A percentile compares a stretch with the other conserved stretches of the same genome.
Evolutionary conservation across 148 eudicot species (phyloP).

Genomic region (Vaccinium darrowii): DNA sequence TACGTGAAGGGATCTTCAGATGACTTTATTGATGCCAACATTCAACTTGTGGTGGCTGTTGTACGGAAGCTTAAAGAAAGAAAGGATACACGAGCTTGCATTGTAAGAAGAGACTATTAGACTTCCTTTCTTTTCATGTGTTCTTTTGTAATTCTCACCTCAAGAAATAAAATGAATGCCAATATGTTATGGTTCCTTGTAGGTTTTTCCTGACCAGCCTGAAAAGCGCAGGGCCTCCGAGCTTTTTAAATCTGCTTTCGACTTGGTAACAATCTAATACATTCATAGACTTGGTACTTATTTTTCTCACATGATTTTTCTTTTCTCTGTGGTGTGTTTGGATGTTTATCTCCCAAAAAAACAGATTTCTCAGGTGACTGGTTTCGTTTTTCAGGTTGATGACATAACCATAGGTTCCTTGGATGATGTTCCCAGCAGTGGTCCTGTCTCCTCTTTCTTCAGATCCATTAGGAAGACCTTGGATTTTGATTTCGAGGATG

Average conservation of each 20-base stretch:
- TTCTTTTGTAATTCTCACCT: not conserved
- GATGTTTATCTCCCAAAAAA: not conserved
- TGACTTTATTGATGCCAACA: conserved; percentile 90
- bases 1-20: conserved; percentile 98
- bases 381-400: conserved; percentile 51
- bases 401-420: conserved; percentile 75
- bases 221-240: conserved; percentile 94
- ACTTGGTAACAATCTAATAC: conserved; percentile 49
- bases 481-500: conserved; percentile 98
- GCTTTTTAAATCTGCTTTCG: conserved; percentile 79
- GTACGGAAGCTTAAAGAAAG: conserved; percentile 80
- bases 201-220: conserved; percentile 96
- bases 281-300: not conserved
- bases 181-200: conserved; percentile 12
- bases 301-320: not conserved
- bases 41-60: conserved; percentile 86
- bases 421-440: conserved; percentile 76
- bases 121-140: conserved; percentile 1
- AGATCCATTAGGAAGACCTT: conserved; percentile 81
- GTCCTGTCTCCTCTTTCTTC: conserved; percentile 65
- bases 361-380: not conserved
- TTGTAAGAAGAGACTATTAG: conserved; percentile 47
- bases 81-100: conserved; percentile 61
- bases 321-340: not conserved
- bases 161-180: not conserved